Evolutionary conservation across 1,284 basidiomycete genomes (phyloP), one percentile per base, ranked within the genome.

Genomic region (Phlebopus sp.): DNA sequence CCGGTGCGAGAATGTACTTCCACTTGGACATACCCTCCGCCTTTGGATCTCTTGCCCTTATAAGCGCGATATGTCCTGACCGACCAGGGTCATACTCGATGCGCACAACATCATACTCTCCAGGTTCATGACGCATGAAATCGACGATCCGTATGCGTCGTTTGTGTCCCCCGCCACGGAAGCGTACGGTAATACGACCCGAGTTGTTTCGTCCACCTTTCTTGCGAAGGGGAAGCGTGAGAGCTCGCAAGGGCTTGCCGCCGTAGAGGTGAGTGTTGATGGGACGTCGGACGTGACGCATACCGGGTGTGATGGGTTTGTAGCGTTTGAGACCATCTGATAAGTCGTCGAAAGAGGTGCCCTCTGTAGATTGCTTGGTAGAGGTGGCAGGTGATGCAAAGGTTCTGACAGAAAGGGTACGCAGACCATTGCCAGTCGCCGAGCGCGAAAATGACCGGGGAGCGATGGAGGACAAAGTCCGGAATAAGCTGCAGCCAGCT

Each of bases 31-130:
- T 66, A 4, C 78, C 80, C 58, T 75, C 68, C 17, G 71, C 70
- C 14, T 62, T 63, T 1, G 72, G 69, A 58, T 82, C 69, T 50
- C 84, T 75, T 63, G 77, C 82, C 59, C 78, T 76, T 55, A 98
- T 64, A 45, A 99, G 78, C 1, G 96, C 96, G 60, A 99, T 95
- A 68, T 99, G 97, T 3, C 91, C 92, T 37, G 86, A 90, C 42
- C 96, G 79, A 27, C 91, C 90, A 0, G 96, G 96, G 73, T 99
- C 96, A 67, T 97, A 99, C 70, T 99, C 96, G 59, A 99, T 90
- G 37, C 95, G 82, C 13, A 96, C 78, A 37, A 98, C 94, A 56
- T 92, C 86, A 64, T 93, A 90, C 36, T 86, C 75, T 6, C 96
- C 96, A 0, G 80, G 69, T 54, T 86, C 83, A 41, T 70, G 71